These are phyloP conservation scores for Cruciata laevipes DNA, from an alignment of 257 asterid species.

Conservation along the genomic window DNA sequence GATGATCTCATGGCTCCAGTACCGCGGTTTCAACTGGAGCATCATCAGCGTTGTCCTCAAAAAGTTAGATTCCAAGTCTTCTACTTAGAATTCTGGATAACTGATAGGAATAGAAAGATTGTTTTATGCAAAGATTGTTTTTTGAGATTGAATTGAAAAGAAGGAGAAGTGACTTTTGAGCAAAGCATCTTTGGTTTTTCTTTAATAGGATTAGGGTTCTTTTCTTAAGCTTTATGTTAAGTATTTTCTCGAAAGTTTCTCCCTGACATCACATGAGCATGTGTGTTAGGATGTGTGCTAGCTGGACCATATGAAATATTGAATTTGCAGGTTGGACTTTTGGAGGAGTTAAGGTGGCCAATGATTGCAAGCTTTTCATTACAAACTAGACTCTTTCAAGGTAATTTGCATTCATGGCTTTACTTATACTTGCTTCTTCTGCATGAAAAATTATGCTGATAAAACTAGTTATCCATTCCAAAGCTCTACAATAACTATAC, in stretches of 20 bases:
- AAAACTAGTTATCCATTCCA: slow-evolving; percentile 11
- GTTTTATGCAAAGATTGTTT: neutral
- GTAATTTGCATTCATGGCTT: neutral
- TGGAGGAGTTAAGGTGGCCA: neutral
- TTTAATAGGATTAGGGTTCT: neutral
- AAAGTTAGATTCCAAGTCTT: slow-evolving; percentile 46
- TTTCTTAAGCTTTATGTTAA: slow-evolving; percentile 9
- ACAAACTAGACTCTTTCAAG: neutral
- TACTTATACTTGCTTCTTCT: slow-evolving; percentile 5
- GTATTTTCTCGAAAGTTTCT: slow-evolving; percentile 15
- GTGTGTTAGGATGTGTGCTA: slow-evolving; percentile 11
- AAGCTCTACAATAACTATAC: slow-evolving; percentile 28
- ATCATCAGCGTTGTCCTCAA: slow-evolving; percentile 40
- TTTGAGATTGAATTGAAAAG: neutral
- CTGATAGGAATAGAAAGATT: neutral
- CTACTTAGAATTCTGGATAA: slow-evolving; percentile 28
- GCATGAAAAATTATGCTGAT: neutral
- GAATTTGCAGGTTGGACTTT: neutral
- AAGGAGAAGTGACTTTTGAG: slow-evolving; percentile 2
- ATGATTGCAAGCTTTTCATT: slow-evolving; percentile 25
- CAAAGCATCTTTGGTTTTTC: neutral
- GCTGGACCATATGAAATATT: slow-evolving; percentile 24
- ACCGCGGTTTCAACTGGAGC: slow-evolving; percentile 82
- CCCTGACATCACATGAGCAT: slow-evolving; percentile 23
- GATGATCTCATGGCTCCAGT: slow-evolving; percentile 81